These are phyloP conservation scores for Pisolithus sp. DNA, from an alignment of 768 basidiomycete genomes.

Conservation along the genomic window DNA sequence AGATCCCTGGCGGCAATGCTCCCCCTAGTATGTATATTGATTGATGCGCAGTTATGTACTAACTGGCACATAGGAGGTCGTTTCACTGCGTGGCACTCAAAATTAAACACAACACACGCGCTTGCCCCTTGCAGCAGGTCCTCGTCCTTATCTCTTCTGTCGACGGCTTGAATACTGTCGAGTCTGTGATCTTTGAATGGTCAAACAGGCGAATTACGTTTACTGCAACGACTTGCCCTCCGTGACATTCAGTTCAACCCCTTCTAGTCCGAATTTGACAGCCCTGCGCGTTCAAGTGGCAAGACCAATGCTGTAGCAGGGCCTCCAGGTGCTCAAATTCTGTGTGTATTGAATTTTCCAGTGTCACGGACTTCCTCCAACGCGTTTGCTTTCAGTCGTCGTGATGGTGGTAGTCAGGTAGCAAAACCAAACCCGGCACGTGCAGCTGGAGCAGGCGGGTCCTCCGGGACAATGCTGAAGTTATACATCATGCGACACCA, in stretches of 20 bases:
- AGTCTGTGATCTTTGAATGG: background rate
- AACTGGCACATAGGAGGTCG: background rate
- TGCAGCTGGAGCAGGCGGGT: conserved; percentile 92
- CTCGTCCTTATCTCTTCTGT: background rate
- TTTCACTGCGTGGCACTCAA: too few relatives aligned
- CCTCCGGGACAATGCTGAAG: conserved; percentile 97
- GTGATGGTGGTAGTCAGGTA: conserved; percentile 60
- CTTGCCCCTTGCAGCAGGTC: background rate
- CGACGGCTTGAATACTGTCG: too few relatives aligned
- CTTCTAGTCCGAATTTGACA: conserved; percentile 77
- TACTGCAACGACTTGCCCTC: conserved; percentile 12
- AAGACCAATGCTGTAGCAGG: conserved; percentile 50
- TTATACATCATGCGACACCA: too few relatives aligned
- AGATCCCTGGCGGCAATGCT: too few relatives aligned
- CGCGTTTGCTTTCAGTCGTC: conserved; percentile 44
- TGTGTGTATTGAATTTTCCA: conserved; percentile 44
- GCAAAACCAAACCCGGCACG: conserved; percentile 80
- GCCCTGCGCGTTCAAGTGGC: conserved; percentile 40
- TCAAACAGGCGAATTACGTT: conserved; percentile 6
- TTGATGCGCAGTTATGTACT: too few relatives aligned
- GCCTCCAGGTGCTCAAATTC: conserved; percentile 76
- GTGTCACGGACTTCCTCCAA: background rate
- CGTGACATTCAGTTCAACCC: conserved; percentile 4
- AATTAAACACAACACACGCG: background rate
- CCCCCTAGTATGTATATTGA: too few relatives aligned